A percentile compares a stretch with the other conserved stretches of the same genome.
Evolutionary conservation across 1,139 yeast genomes (phyloP).

Genomic region (Suhomyces chickasaworum): DNA sequence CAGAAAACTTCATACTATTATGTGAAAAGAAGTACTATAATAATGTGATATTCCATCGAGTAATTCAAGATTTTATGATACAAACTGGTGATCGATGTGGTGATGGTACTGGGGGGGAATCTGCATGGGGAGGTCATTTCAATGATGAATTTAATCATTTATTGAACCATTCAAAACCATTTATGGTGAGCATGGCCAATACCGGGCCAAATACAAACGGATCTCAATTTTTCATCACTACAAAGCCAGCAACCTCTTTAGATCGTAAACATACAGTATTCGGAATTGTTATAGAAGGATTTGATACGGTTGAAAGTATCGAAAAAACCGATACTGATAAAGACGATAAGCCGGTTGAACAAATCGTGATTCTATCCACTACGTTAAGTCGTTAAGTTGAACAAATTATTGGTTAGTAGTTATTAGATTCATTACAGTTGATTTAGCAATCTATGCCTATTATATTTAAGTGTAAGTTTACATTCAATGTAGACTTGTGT

Average conservation of each 20-base stretch:
- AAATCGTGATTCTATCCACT: slow-evolving; percentile 25
- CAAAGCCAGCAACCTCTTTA: slow-evolving; percentile 28
- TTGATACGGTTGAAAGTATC: slow-evolving; percentile 29
- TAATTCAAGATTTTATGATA: slow-evolving; percentile 51
- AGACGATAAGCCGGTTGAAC: slow-evolving; percentile 25
- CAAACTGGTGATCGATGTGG: slow-evolving; percentile 58
- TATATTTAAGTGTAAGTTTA: background rate
- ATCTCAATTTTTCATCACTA: slow-evolving; percentile 37
- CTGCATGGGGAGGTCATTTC: slow-evolving; percentile 47
- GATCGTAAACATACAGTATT: slow-evolving; percentile 35
- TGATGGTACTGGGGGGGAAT: slow-evolving; percentile 52
- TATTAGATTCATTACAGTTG: background rate
- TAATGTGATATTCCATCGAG: slow-evolving; percentile 47
- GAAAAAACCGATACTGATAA: slow-evolving; percentile 28
- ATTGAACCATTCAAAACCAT: slow-evolving; percentile 43
- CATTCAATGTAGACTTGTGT: slow-evolving; percentile 4
- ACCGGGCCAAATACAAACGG: slow-evolving; percentile 34
- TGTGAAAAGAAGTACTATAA: slow-evolving; percentile 44
- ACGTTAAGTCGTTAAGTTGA: slow-evolving; percentile 11
- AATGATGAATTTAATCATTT: slow-evolving; percentile 44
- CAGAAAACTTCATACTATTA: slow-evolving; percentile 44
- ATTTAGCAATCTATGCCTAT: background rate
- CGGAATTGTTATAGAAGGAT: slow-evolving; percentile 33
- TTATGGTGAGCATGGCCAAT: slow-evolving; percentile 49
- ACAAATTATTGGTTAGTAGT: background rate